Evolutionary conservation across 2,329 filamentous ascomycete species (phyloP), one percentile per base, ranked within the genome.

Genomic region (Penicillium sp.): DNA sequence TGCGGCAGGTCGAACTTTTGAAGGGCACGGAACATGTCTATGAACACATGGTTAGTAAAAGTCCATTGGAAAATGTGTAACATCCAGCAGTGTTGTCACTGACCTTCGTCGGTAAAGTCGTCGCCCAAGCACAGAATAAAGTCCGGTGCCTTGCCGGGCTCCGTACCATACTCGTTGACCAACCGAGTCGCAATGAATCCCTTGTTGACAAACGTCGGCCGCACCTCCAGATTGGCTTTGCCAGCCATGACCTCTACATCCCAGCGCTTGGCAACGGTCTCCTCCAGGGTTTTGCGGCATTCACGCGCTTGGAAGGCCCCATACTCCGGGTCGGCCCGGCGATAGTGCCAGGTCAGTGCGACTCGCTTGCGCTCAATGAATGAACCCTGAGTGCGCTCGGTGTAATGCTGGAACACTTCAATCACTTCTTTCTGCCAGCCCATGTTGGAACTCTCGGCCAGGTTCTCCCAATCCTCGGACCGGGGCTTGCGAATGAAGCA

Each of bases 151-250:
- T 87, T 81, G 4, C 82, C 82, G 1, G 77, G 76, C 1, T 78
- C 80, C 6, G 68, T 74, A 43, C 81, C 87, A 76, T 96, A 96
- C 52, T 88, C 87, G 25, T 86, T 81, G 40, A 98, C 88, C 19
- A 99, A 84, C 6, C 89, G 87, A 79, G 92, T 93, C 16, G 89
- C 91, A 66, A 98, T 98, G 78, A 96, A 93, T 33, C 95, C 95
- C 82, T 99, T 99, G 84, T 98, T 98, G 80, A 99, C 93, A 72
- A 96, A 97, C 0, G 89, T 93, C 30, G 94, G 94, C n/a, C 95
- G 89, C 35, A 98, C 94, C 78, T 99, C 95, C 28, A 99, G 83
- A 74, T 98, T 98, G 63, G 94, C 94, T 80, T 98, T 99, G 70
- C 95, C 95, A 0, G 88, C 86, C 93, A 98, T 98, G 61, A 99